Evolutionary conservation across 2,329 filamentous ascomycete genomes (phyloP).

Genomic region (Curvularia lunata): DNA sequence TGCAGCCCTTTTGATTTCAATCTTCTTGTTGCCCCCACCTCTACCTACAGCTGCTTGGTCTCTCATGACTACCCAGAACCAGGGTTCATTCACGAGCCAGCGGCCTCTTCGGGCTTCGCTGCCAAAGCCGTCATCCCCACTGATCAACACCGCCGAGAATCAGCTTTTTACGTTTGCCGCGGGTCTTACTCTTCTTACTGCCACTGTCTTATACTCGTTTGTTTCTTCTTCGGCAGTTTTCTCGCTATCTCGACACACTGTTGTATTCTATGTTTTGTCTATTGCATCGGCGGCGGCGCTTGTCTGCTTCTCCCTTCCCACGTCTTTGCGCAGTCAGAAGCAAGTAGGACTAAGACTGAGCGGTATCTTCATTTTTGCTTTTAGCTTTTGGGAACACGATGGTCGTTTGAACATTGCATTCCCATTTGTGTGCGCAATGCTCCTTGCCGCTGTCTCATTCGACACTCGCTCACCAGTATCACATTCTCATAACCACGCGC

Average conservation of each 20-base stretch:
- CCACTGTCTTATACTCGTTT: constrained; percentile 47
- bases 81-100: constrained; percentile 33
- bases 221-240: constrained; percentile 42
- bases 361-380: constrained; percentile 29
- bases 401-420: constrained; percentile 23
- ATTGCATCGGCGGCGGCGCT: constrained; percentile 53
- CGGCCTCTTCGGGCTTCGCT: constrained; percentile 33
- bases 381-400: constrained; percentile 34
- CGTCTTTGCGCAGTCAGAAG: constrained; percentile 49
- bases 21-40: constrained; percentile 58
- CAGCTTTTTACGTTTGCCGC: constrained; percentile 52
- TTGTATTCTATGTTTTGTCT: constrained; percentile 51
- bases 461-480: constrained; percentile 45
- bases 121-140: constrained; percentile 42
- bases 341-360: constrained; percentile 44
- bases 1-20: constrained; percentile 53
- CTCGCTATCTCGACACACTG: constrained; percentile 39
- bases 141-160: constrained; percentile 50
- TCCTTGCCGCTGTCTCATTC: constrained; percentile 50
- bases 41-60: constrained; percentile 49
- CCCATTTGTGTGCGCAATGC: constrained; percentile 37
- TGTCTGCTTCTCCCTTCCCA: constrained; percentile 52
- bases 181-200: constrained; percentile 46
- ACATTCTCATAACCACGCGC: constrained; percentile 39
- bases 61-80: constrained; percentile 33